These are phyloP conservation scores for Beauveria sp. DNA, from an alignment of 2,329 filamentous ascomycete species.

Conservation along the genomic window DNA sequence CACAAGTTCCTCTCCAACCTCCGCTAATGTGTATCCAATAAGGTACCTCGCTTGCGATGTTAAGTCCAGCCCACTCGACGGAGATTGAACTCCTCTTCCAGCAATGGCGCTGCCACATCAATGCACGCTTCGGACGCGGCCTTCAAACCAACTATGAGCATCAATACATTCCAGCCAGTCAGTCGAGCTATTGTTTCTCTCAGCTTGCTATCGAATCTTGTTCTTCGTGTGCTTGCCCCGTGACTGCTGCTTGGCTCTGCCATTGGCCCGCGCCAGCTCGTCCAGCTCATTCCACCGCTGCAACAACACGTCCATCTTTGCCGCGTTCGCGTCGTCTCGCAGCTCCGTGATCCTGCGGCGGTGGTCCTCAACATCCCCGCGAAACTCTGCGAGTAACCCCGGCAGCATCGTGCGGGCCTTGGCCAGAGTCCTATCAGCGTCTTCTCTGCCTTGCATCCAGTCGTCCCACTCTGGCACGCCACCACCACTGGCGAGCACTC, in stretches of 20 bases:
- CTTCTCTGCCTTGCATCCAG: neutral
- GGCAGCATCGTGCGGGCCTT: neutral
- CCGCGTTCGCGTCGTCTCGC: neutral
- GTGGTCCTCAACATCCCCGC: neutral
- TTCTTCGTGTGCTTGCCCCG: neutral
- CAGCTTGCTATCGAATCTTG: neutral
- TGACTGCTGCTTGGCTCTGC: no score
- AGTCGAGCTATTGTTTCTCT: neutral
- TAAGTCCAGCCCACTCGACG: neutral
- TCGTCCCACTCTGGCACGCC: neutral
- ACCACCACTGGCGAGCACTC: neutral
- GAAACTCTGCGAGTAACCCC: neutral
- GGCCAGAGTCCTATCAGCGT: neutral
- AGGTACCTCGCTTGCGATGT: neutral
- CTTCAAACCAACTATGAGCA: neutral
- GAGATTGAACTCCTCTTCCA: conserved; percentile 12
- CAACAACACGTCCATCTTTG: neutral
- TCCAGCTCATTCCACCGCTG: neutral
- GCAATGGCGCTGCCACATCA: conserved; percentile 8
- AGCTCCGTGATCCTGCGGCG: neutral
- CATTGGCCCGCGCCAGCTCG: neutral
- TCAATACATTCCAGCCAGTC: conserved; percentile 1
- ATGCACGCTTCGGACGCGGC: neutral
- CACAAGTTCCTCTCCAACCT: conserved; percentile 4
- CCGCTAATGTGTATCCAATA: neutral